Conservation (phyloP, 2,329 filamentous ascomycete genomes). For the Monosporascus sp. region DNA sequence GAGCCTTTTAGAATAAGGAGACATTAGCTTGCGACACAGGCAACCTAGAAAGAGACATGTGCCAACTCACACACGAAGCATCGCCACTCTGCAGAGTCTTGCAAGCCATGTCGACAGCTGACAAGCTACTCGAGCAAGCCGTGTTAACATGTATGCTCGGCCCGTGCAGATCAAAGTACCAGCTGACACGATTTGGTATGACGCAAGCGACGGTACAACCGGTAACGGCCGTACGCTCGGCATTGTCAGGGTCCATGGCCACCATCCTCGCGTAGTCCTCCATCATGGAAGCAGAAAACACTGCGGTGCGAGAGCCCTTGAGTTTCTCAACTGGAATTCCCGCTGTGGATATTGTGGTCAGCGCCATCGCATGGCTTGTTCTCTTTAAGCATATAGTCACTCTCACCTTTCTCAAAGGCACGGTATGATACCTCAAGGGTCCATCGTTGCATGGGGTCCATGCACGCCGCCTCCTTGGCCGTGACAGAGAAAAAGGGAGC, state of each 20-base stretch:
- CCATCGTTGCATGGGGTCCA: constrained; percentile 34
- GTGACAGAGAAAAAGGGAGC: constrained; percentile 34
- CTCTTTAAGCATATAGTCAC: neutral
- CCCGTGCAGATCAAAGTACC: constrained; percentile 33
- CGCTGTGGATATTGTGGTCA: constrained; percentile 13
- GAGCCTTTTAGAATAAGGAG: constrained; percentile 20
- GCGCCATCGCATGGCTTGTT: no score
- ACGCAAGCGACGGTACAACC: constrained; percentile 26
- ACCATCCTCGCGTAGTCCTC: constrained; percentile 30
- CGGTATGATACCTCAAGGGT: constrained; percentile 29
- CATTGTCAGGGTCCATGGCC: constrained; percentile 28
- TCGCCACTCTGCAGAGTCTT: neutral
- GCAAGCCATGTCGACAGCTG: constrained; percentile 23
- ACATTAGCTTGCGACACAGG: neutral
- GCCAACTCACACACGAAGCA: neutral
- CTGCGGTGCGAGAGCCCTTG: constrained; percentile 24
- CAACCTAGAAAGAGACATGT: neutral
- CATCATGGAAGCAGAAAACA: constrained; percentile 32
- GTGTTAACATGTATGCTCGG: constrained; percentile 32
- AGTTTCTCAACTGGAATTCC: constrained; percentile 26
- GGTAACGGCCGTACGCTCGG: constrained; percentile 25
- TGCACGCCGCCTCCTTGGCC: constrained; percentile 26
- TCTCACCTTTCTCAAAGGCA: constrained; percentile 31
- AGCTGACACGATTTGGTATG: constrained; percentile 34
- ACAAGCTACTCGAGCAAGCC: constrained; percentile 32